These are phyloP conservation scores for Fomitopsis palustris DNA, from an alignment of 1,284 basidiomycete species.

Conservation along the genomic window DNA sequence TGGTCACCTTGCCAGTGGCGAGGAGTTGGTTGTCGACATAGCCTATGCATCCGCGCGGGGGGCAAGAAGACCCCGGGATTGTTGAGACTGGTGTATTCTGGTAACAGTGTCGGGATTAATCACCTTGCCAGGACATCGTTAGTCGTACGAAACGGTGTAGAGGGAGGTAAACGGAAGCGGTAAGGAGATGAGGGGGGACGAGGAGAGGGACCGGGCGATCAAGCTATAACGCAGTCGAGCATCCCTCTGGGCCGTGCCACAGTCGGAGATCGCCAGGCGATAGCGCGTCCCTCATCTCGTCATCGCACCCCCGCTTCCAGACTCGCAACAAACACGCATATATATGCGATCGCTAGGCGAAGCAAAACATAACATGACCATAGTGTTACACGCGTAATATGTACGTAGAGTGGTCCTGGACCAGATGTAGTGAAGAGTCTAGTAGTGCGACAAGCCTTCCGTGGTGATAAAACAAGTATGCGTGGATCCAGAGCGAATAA, in stretches of 20 bases:
- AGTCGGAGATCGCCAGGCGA: conserved; percentile 25
- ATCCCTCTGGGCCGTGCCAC: neutral
- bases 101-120: neutral
- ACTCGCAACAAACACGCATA: neutral
- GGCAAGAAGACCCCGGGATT: neutral
- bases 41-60: conserved; percentile 37
- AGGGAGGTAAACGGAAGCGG: neutral
- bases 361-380: neutral
- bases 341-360: neutral
- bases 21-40: conserved; percentile 90
- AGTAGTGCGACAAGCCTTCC: neutral
- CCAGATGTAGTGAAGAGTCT: neutral
- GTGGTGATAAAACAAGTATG: neutral
- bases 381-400: neutral
- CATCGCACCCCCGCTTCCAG: neutral
- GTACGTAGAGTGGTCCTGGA: neutral
- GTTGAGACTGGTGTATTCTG: neutral
- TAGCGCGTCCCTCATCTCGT: conserved; percentile 11
- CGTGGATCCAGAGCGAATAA: neutral
- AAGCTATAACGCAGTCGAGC: conserved; percentile 8
- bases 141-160: neutral
- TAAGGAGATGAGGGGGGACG: conserved; percentile 2
- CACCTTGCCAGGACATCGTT: conserved; percentile 38
- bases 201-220: conserved; percentile 5
- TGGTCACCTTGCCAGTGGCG: conserved; percentile 69